Evolutionary conservation across 2,329 filamentous ascomycete species (phyloP), one percentile per base, ranked within the genome.

Genomic region (Paramyrothecium sp.): DNA sequence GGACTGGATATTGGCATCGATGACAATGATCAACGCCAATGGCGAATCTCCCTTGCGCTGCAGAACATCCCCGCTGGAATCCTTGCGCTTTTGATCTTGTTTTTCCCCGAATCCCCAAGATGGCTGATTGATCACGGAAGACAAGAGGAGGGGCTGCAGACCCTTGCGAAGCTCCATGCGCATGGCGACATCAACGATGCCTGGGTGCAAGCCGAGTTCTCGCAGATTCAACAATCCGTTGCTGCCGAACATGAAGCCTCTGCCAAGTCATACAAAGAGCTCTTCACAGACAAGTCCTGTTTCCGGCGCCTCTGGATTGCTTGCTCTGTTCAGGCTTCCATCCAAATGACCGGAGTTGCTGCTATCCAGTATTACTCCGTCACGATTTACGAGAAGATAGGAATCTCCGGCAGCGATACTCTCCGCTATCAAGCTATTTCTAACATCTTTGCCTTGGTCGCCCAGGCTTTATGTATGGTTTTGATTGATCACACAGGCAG

Each of bases 371-470:
- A 91, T 70, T 91, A 88, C 70, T 87, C 84, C 0, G 81, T 87
- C 13, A 73, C 68, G 7, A 90, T 90, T 63, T 90, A 88, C 71
- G 74, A 72, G 2, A 81, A 89, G 65, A 89, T 90, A 62, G 87
- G 88, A 38, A 90, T 91, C 64, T 71, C 75, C 0, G 81, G 81
- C 33, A 77, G 84, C 50, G 80, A 89, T 33, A 86, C 89, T 0
- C 79, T 92, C 41, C 84, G 88, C 61, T 91, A 91, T 69, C 89
- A 92, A 67, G 88, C 86, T 54, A 90, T 91, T 67, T 89, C 87
- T 63, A 87, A 82, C 3, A 78, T 90, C 59, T 83, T 91, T 56
- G 88, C 87, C 3, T 74, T 91, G 12, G 66, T 90, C 22, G 88
- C 83, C 0, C 86, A 90, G 66, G 83, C 85, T 61, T 73, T 81